Evolutionary conservation across 192 early-diverging fungal genomes (phyloP).

Genomic region (Allomyces macrogynus): DNA sequence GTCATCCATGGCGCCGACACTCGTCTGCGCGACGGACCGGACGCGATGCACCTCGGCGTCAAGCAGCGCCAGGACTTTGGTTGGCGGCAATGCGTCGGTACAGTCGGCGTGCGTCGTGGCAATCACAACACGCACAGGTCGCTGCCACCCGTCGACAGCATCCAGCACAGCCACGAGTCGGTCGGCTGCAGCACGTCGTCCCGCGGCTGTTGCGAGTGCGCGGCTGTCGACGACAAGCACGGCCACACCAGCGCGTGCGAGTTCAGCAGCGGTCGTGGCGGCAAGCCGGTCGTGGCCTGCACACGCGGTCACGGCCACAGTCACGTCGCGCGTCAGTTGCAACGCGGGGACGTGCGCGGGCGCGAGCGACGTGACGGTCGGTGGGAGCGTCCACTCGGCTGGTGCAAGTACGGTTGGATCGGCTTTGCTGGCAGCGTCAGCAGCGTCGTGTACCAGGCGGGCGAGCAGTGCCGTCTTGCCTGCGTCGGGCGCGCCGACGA

Average conservation of each 20-base stretch:
- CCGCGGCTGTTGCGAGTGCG: background rate
- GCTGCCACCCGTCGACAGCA: background rate
- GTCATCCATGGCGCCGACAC: too few species aligned
- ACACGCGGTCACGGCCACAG: background rate
- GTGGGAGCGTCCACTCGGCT: background rate
- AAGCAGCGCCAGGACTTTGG: background rate
- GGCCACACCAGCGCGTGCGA: background rate
- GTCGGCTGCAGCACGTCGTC: background rate
- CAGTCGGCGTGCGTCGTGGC: background rate
- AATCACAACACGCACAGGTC: background rate
- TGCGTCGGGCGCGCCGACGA: background rate
- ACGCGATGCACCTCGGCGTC: background rate
- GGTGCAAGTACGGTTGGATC: background rate
- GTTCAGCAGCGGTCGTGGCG: background rate
- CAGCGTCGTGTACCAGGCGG: background rate
- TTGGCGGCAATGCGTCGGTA: background rate
- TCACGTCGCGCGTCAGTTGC: background rate
- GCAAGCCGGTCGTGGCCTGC: background rate
- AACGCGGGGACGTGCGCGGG: background rate
- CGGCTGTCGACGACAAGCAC: background rate
- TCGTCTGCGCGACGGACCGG: background rate
- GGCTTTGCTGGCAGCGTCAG: too few species aligned
- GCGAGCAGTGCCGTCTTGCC: background rate
- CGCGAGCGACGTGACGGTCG: background rate
- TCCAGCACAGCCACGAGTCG: background rate